Conservation (phyloP, 2,329 filamentous ascomycete species). For the Chaetothyriales sp. region DNA sequence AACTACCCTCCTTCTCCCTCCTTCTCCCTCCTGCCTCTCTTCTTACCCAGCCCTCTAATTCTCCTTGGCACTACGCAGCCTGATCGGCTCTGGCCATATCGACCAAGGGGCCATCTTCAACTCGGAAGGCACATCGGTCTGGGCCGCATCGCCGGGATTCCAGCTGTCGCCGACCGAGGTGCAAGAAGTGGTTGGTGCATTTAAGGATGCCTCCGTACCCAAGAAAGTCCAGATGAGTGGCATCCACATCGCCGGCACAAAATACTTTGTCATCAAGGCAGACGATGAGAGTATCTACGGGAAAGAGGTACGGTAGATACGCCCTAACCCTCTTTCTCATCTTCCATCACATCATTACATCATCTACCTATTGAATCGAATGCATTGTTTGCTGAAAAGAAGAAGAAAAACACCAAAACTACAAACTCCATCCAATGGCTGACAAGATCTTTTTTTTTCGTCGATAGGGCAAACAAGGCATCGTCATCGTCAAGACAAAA, state of each 20-base stretch:
- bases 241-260: constrained; percentile 60
- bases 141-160: constrained; percentile 61
- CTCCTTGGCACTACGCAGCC: constrained; percentile 38
- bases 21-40: neutral
- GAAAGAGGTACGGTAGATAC: constrained; percentile 56
- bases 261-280: constrained; percentile 63
- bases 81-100: constrained; percentile 64
- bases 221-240: constrained; percentile 60
- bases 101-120: constrained; percentile 80
- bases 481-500: constrained; percentile 72
- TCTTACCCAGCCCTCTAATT: constrained; percentile 1
- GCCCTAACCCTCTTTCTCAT: constrained; percentile 4
- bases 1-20: neutral
- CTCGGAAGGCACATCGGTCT: constrained; percentile 62
- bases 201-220: constrained; percentile 41
- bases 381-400: neutral
- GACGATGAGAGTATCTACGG: constrained; percentile 72
- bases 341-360: constrained; percentile 3
- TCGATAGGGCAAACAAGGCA: constrained; percentile 59
- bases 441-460: constrained; percentile 2
- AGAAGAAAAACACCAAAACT: neutral
- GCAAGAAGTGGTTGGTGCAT: constrained; percentile 37
- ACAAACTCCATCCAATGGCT: neutral
- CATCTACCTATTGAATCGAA: neutral
- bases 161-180: constrained; percentile 49